Evolutionary conservation across 441 rosid species (phyloP), one percentile per base, ranked within the genome.

Genomic region (Breynia disticha): DNA sequence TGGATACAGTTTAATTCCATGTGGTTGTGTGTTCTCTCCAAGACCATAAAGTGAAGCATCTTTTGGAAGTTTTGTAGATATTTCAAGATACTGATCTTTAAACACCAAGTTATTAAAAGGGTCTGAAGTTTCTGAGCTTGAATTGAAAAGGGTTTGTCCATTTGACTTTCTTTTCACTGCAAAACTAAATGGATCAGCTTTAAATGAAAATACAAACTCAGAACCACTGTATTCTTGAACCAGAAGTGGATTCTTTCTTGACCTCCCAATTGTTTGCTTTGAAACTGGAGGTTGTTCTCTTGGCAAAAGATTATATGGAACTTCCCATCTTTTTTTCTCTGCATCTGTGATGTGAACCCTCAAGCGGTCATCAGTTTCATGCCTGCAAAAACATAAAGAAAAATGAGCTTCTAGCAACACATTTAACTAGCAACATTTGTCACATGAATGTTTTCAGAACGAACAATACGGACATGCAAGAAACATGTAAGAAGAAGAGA

Each of bases 1-100:
- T 0, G 96, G 96, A 22, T 75, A 74, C 32, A 93, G 78, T 52
- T 81, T 89, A 60, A 93, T 89, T 32, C 99, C 99, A 15, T 93
- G 84, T 0, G 96, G 95, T 58, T 89, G 99, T 5, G 97, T 76
- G 77, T 79, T 93, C 68, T 93, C 99, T 7, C 99, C 99, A 1
- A 89, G 72, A 1, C 99, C 99, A 57, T 89, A 93, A 4, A 93
- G 64, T 0, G 97, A 83, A 19, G 97, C 99, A 20, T 77, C 88
- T 59, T 67, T 61, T 0, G 99, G 97, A 58, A 89, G 52, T 6
- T 75, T 66, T 16, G 95, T 93, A 8, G 99, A 89, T 24, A 93
- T 75, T 73, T 93, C 99, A 10, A 93, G 70, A 82, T 93, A 89
- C 55, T 93, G 99, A 59, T 93, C 99, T 51, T 93, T 89, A 64